Base-by-base conservation (phyloP, 1,284 basidiomycete species). In the Pseudozyma sp. region DNA sequence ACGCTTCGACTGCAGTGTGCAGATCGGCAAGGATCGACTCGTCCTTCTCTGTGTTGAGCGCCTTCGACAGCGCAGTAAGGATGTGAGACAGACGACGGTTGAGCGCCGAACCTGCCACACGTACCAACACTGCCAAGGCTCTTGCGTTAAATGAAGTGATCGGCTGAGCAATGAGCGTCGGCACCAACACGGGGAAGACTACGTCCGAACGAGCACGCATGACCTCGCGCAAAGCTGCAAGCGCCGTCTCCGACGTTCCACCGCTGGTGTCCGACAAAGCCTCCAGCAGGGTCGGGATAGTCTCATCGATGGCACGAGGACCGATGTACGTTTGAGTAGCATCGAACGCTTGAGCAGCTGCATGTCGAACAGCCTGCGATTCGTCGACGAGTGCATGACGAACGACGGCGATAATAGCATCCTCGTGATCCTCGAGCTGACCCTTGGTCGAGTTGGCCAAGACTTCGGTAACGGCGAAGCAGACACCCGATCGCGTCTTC, bases 161-260 rank as follows among this genome's bases (percentile, higher is more conserved):
- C 0, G 96, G 96, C 40, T 90, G 90, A 6, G 91, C 90, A 42
- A 93, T 95, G 70, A 99, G 88, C 7, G 95, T 95, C 0, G 96
- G 97, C 54, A 99, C 93, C 58, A 99, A 88, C n/a, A 97, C 93
- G 0, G 97, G 97, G 92, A 99, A 98, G 53, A 99, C 95, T 13
- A 93, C 95, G 49, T 84, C 81, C 11, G 81, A 64, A 19, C 79
- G 77, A 35, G 81, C 80, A 18, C 83, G 76, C 77, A 85, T 83
- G 21, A 98, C 93, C 87, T 99, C 97, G 77, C 90, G 91, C 54
- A 99, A 87, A 0, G 97, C 97, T 50, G 88, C 86, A 21, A 99
- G 88, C 12, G 97, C 95, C n/a, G 96, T 97, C 35, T 94, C 95
- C 14, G 95, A 96, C 38, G 91, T 90, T 78, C 92, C 92, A n/a